Base-by-base conservation (phyloP, 768 basidiomycete species). In the Suillus variegatus region DNA sequence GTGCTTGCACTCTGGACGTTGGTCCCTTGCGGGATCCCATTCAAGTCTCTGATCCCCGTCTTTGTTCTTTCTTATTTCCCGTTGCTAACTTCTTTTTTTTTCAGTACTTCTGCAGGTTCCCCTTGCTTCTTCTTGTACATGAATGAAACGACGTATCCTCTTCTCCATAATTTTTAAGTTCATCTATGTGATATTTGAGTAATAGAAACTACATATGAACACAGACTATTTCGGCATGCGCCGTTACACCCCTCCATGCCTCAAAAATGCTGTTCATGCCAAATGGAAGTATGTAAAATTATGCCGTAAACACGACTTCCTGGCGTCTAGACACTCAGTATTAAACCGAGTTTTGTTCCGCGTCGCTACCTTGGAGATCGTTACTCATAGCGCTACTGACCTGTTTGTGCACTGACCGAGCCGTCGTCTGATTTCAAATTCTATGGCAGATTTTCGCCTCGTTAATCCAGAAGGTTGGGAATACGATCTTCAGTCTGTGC, bases 381-480 rank as follows among this genome's bases (percentile, higher is more conserved):
- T 40, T 58, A 2, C n/a, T 22, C 22, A 2, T 55, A 55, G 18
- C 54, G 32, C 35, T 55, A 40, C 9, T 22, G 16, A 16, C 56
- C 8, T 41, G 4, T 25, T 18, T 12, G 25, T 28, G 16, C n/a
- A 58, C 8, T 57, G 36, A 57, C 56, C 13, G 36, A 38, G 36
- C 36, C 36, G 8, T 25, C 22, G 16, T 28, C 25, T 58, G 36
- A 38, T 38, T 22, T 14, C 4, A 1, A 41, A 28, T 18, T 20
- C 44, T 28, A 89, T 88, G 89, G 78, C 87, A 40, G 88, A 91
- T 74, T 91, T 91, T 73, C 86, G 86, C 25, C 78, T 91, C 25
- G 92, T 92, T 51, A 88, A 91, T 67, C 89, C 89, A 20, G 82
- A 81, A 66, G 91, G 90, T 25, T 94, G 92, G 92, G 87, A 90